Conservation (phyloP, 202 grass and related monocot species). For the Dendrocalamus latiflorus region DNA sequence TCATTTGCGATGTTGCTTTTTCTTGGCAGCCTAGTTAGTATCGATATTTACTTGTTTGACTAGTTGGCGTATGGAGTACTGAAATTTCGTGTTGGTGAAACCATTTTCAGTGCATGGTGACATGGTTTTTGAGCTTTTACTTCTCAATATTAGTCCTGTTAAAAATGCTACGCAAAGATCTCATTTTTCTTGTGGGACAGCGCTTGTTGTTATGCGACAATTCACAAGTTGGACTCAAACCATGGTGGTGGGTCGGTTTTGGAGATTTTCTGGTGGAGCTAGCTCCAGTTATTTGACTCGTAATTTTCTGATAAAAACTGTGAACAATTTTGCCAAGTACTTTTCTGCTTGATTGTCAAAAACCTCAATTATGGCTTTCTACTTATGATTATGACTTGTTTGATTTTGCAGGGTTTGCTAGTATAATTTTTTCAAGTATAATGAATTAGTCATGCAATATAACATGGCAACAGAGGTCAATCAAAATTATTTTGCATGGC, state of each 20-base stretch:
- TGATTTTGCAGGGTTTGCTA: conserved; percentile 30
- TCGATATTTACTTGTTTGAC: conserved; percentile 7
- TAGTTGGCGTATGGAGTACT: background rate
- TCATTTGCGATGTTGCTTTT: background rate
- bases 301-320: conserved; percentile 6
- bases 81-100: conserved; percentile 29
- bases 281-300: background rate
- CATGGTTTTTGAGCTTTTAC: background rate
- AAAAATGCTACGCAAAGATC: background rate
- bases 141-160: background rate
- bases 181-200: background rate
- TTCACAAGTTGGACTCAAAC: background rate
- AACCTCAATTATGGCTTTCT: background rate
- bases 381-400: conserved; percentile 8
- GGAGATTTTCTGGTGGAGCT: background rate
- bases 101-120: background rate
- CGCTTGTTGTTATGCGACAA: background rate
- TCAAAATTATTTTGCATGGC: conserved; percentile 80
- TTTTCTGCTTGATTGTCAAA: conserved; percentile 4
- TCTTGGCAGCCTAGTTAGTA: background rate
- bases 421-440: background rate
- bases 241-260: background rate
- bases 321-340: background rate
- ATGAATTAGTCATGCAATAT: conserved; percentile 31
- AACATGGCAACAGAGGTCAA: conserved; percentile 84